Evolutionary conservation across 1,284 basidiomycete species (phyloP).

Genomic region (Ganoderma resinaceum): DNA sequence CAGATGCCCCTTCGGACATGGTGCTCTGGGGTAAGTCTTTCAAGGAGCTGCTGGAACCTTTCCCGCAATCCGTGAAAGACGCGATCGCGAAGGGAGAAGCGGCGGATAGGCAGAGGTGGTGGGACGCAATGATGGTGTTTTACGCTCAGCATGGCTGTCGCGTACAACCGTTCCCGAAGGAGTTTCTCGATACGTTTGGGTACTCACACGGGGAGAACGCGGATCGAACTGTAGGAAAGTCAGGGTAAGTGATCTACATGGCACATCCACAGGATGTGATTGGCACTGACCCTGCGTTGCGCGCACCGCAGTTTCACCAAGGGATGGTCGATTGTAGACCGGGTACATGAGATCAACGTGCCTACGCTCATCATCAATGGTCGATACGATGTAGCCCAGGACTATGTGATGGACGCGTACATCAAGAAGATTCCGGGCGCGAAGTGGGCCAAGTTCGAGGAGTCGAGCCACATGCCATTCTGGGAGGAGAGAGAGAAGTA

Average conservation of each 20-base stretch:
- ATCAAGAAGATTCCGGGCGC: conserved; percentile 32
- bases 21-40: conserved; percentile 32
- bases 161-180: conserved; percentile 33
- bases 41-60: conserved; percentile 26
- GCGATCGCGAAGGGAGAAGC: conserved; percentile 31
- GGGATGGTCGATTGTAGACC: conserved; percentile 39
- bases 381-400: conserved; percentile 35
- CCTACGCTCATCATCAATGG: conserved; percentile 41
- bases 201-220: conserved; percentile 25
- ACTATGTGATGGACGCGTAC: conserved; percentile 34
- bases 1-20: conserved; percentile 33
- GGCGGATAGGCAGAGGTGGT: conserved; percentile 35
- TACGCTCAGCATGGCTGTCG: conserved; percentile 33
- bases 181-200: conserved; percentile 28
- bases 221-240: conserved; percentile 31
- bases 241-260: conserved; percentile 14
- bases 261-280: too few species aligned
- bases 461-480: conserved; percentile 38
- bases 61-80: conserved; percentile 36
- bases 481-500: conserved; percentile 37
- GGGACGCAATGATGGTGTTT: conserved; percentile 32
- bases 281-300: neutral
- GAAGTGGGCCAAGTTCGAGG: conserved; percentile 37
- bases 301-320: conserved; percentile 50
- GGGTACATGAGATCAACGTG: conserved; percentile 34